These are phyloP conservation scores for Clarireedia sp. DNA, from an alignment of 2,329 filamentous ascomycete genomes.

Conservation along the genomic window DNA sequence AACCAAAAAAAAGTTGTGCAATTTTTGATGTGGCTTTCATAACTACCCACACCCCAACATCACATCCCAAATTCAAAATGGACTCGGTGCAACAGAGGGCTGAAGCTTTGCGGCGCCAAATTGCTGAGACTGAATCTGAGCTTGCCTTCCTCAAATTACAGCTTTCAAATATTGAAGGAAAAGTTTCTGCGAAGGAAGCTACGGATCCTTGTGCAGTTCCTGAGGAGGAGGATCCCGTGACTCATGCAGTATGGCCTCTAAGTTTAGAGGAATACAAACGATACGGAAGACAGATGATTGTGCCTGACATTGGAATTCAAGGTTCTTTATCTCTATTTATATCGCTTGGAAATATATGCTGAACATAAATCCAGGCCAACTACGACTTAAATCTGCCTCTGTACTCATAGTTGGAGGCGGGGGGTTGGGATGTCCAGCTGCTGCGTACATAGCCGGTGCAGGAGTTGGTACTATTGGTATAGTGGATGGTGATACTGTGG, in stretches of 20 bases:
- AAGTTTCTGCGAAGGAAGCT: not conserved
- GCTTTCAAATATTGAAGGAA: conserved; percentile 31
- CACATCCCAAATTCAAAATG: conserved; percentile 28
- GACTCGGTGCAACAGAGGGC: conserved; percentile 27
- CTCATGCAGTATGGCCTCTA: conserved; percentile 55
- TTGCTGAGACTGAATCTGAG: conserved; percentile 41
- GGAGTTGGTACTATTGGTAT: conserved; percentile 79
- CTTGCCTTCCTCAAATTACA: conserved; percentile 38
- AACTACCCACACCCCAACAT: not conserved
- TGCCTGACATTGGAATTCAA: conserved; percentile 70
- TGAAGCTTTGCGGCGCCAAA: conserved; percentile 39
- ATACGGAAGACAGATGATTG: conserved; percentile 86
- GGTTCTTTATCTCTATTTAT: conserved; percentile 38
- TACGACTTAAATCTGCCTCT: conserved; percentile 58
- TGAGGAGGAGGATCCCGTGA: conserved; percentile 12
- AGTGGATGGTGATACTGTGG: conserved; percentile 81
- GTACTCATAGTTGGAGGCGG: conserved; percentile 82
- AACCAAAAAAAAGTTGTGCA: not conserved
- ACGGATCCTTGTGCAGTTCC: not conserved
- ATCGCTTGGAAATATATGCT: not conserved
- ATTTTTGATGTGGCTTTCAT: not conserved
- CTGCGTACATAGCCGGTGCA: conserved; percentile 84
- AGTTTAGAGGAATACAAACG: conserved; percentile 67
- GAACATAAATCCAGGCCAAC: conserved; percentile 51
- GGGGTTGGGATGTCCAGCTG: conserved; percentile 84